These are phyloP conservation scores for Echium plantagineum DNA, from an alignment of 257 asterid genomes.

Conservation along the genomic window DNA sequence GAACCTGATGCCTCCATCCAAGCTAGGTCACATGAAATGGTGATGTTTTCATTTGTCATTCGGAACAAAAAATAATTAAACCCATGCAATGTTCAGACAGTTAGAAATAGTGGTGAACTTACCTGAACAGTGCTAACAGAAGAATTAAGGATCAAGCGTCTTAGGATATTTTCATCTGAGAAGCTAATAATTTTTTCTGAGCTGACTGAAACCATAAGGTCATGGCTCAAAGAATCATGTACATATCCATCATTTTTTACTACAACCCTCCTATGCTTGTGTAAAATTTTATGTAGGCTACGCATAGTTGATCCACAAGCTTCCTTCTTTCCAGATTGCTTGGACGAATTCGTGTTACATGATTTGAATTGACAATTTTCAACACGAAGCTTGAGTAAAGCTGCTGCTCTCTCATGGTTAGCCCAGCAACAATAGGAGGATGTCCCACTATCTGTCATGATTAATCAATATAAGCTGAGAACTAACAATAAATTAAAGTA, in stretches of 20 bases:
- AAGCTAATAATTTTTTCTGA: constrained; percentile 19
- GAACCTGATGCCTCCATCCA: no score
- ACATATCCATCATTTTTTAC: constrained; percentile 46
- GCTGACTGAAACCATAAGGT: constrained; percentile 32
- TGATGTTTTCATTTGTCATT: no score
- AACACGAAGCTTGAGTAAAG: constrained; percentile 40
- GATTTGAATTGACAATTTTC: constrained; percentile 13
- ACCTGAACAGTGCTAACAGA: constrained; percentile 39
- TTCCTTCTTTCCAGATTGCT: constrained; percentile 1
- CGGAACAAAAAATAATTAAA: background rate
- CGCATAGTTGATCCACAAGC: constrained; percentile 14
- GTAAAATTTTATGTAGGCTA: constrained; percentile 29
- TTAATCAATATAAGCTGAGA: constrained; percentile 2
- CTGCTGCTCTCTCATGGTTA: constrained; percentile 44
- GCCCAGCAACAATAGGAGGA: constrained; percentile 76
- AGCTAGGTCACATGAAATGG: no score
- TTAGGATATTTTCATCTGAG: constrained; percentile 35
- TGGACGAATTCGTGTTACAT: constrained; percentile 4
- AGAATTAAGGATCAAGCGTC: constrained; percentile 33
- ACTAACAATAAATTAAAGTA: background rate
- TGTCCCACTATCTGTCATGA: constrained; percentile 63
- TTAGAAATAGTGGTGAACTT: constrained; percentile 8
- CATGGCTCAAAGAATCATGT: constrained; percentile 41
- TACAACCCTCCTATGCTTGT: constrained; percentile 33
- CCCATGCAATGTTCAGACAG: background rate